Conservation (phyloP, 352 stramenopile species). For the Pythium aquatile region DNA sequence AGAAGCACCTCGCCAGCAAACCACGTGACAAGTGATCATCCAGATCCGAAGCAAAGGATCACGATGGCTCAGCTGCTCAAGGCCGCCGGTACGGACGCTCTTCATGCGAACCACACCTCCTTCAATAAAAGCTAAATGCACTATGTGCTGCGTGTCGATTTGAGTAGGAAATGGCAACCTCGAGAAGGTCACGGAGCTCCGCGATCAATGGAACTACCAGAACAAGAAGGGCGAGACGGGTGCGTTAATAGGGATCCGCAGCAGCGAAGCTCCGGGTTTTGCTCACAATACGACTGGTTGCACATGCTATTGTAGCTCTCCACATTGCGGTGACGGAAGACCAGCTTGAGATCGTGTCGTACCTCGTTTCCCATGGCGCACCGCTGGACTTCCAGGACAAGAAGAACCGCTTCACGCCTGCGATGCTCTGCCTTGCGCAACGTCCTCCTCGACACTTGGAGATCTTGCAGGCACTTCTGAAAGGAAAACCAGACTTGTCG, state of each 20-base stretch:
- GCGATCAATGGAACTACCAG: constrained; percentile 65
- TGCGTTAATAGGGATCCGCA: constrained; percentile 19
- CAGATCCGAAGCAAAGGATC: neutral
- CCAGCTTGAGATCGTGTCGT: constrained; percentile 66
- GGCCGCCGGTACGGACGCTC: constrained; percentile 24
- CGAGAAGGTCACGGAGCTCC: constrained; percentile 67
- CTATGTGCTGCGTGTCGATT: neutral
- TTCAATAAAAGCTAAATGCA: neutral
- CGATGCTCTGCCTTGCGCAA: constrained; percentile 75
- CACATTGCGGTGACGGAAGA: constrained; percentile 73
- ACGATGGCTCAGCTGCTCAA: constrained; percentile 35
- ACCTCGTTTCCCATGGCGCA: constrained; percentile 66
- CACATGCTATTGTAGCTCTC: constrained; percentile 35
- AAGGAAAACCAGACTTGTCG: constrained; percentile 66
- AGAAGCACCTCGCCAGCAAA: neutral
- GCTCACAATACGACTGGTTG: neutral
- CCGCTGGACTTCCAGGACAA: constrained; percentile 73
- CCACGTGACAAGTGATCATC: neutral
- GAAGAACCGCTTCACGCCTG: constrained; percentile 71
- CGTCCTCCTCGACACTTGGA: constrained; percentile 64
- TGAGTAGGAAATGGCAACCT: constrained; percentile 61
- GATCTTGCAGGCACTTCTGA: constrained; percentile 62
- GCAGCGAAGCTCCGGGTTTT: too few relatives aligned
- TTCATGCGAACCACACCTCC: too few relatives aligned
- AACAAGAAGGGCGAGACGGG: constrained; percentile 85